A percentile compares a stretch with the other conserved stretches of the same genome.
Conservation (phyloP, 2,329 filamentous ascomycete species). For the Nigrospora sphaerica region DNA sequence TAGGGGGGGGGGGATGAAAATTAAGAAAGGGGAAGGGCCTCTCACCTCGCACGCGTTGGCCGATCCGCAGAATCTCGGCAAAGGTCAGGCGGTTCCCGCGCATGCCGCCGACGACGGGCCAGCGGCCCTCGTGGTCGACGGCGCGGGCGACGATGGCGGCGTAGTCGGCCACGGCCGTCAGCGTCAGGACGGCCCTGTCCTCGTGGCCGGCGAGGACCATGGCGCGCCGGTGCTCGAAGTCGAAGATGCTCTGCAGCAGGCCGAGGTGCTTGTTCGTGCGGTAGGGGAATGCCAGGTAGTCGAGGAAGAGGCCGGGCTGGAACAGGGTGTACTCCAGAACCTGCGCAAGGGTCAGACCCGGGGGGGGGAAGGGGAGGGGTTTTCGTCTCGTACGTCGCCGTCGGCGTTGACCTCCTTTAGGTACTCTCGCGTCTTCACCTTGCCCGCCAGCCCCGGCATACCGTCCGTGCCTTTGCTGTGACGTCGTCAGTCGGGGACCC, state of each 20-base stretch:
- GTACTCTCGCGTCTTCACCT: conserved; percentile 25
- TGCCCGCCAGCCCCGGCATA: conserved; percentile 42
- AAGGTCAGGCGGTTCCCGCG: conserved; percentile 26
- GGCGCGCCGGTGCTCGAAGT: conserved; percentile 32
- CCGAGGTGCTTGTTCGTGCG: conserved; percentile 29
- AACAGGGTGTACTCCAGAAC: conserved; percentile 48
- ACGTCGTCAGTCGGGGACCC: conserved; percentile 1
- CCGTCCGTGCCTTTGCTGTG: conserved; percentile 12
- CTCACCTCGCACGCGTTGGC: conserved; percentile 32
- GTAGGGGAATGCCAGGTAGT: conserved; percentile 40
- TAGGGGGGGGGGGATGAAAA: neutral
- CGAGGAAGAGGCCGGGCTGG: conserved; percentile 38
- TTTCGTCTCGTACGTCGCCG: neutral
- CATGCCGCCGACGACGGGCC: conserved; percentile 35
- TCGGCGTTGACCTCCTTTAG: conserved; percentile 31
- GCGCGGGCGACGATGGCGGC: conserved; percentile 29
- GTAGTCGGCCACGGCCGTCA: conserved; percentile 37
- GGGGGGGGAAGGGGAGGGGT: neutral
- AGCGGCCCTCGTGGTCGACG: conserved; percentile 34
- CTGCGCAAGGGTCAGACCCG: conserved; percentile 17
- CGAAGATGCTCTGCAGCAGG: conserved; percentile 21
- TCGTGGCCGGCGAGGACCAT: conserved; percentile 34
- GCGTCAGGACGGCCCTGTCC: conserved; percentile 27
- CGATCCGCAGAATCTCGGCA: conserved; percentile 29
- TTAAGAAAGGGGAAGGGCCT: neutral